phyloP scores from a whole-genome alignment of 371 early-diverging fungal genomes.

The Mucor piriformis region DNA sequence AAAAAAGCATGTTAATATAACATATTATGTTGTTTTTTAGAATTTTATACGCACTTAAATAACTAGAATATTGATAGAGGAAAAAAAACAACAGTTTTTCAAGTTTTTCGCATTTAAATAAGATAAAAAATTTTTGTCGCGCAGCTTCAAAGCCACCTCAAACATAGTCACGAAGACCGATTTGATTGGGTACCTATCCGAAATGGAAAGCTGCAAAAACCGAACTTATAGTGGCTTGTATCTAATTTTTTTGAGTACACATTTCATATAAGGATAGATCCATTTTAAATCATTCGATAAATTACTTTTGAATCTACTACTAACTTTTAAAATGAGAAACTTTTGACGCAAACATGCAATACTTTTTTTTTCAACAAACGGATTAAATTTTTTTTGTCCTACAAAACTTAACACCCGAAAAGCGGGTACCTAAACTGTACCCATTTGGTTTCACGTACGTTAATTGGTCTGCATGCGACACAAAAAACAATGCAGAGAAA shows the following conservation, averaged over 20 bases:
- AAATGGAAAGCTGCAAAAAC: conserved; percentile 15
- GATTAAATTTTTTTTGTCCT: neutral
- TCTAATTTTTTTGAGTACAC: neutral
- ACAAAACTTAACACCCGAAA: neutral
- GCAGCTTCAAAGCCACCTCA: conserved; percentile 20
- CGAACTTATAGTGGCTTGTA: conserved; percentile 6
- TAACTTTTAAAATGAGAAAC: neutral
- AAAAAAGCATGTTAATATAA: conserved; percentile 60
- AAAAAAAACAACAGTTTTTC: conserved; percentile 19
- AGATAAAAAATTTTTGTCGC: conserved; percentile 8
- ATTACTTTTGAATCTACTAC: neutral
- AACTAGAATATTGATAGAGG: conserved; percentile 6
- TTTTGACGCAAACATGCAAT: neutral
- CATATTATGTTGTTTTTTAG: neutral
- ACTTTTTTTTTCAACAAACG: neutral
- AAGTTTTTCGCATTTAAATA: neutral
- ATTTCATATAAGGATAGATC: neutral
- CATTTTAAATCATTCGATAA: neutral
- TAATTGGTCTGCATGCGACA: neutral
- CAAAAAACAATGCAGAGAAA: neutral
- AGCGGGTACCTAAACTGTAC: neutral
- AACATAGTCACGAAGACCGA: conserved; percentile 8
- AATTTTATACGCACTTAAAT: conserved; percentile 9
- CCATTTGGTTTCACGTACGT: neutral
- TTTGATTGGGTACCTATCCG: conserved; percentile 12